Evolutionary conservation across 345 rosid genomes (phyloP).

Genomic region (Geranium brycei): DNA sequence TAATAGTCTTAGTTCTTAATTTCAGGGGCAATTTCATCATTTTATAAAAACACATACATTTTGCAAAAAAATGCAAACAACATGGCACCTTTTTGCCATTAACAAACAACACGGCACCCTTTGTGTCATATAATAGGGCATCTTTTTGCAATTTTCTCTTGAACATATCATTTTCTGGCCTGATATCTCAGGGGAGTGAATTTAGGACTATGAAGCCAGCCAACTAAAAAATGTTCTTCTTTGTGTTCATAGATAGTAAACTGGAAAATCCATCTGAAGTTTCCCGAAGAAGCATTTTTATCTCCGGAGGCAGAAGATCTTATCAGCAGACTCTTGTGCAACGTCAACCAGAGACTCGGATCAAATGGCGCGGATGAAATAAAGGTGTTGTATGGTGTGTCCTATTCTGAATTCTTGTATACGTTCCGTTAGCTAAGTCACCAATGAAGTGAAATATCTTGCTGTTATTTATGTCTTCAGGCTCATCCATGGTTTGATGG

Average conservation of each 20-base stretch:
- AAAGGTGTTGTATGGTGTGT: constrained; percentile 67
- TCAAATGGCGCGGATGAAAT: constrained; percentile 73
- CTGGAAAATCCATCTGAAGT: constrained; percentile 92
- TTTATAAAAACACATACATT: no score
- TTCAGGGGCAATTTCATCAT: no score
- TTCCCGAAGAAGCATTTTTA: constrained; percentile 81
- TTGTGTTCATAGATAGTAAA: constrained; percentile 51
- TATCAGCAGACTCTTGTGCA: constrained; percentile 64
- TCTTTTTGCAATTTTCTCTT: no score
- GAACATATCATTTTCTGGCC: no score
- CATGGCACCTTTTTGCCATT: no score
- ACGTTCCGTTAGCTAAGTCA: constrained; percentile 8
- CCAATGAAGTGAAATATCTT: constrained; percentile 16
- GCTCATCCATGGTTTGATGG: constrained; percentile 74
- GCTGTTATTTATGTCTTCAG: constrained; percentile 29
- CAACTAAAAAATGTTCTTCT: neutral
- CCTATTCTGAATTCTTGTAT: constrained; percentile 29
- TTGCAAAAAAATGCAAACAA: no score
- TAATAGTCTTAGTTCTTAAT: no score
- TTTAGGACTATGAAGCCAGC: neutral
- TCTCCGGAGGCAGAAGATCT: constrained; percentile 67
- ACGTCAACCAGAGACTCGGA: constrained; percentile 74
- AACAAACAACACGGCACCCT: no score
- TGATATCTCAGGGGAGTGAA: no score
- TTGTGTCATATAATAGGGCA: no score